Percentiles rank a stretch among this genome's conserved stretches.
Conservation (phyloP, 2,329 filamentous ascomycete genomes). For the Onygenales sp. region DNA sequence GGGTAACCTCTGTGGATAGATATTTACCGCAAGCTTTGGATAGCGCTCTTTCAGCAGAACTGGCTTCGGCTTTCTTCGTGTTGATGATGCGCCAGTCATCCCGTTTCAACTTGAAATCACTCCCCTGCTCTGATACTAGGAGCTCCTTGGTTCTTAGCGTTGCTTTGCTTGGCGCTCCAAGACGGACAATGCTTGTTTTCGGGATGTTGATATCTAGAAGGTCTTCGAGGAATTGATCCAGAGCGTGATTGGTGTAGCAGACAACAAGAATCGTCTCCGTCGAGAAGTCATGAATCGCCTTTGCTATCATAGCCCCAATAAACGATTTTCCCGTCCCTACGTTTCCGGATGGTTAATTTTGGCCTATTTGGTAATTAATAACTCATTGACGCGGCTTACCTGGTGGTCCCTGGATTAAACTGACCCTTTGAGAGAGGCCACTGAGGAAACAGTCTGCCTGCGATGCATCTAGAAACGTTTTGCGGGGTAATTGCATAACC, state of each 20-base stretch:
- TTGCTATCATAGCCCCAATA: constrained; percentile 55
- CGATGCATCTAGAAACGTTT: constrained; percentile 38
- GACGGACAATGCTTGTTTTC: constrained; percentile 43
- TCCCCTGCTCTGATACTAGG: constrained; percentile 35
- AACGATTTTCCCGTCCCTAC: constrained; percentile 67
- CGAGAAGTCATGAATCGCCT: constrained; percentile 44
- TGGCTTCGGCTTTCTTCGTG: constrained; percentile 27
- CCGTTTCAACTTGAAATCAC: constrained; percentile 21
- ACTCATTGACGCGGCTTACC: constrained; percentile 31
- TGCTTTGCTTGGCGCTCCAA: constrained; percentile 48
- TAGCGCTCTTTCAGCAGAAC: constrained; percentile 20
- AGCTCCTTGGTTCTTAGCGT: constrained; percentile 41
- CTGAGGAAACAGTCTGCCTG: constrained; percentile 48
- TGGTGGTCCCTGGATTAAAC: constrained; percentile 60
- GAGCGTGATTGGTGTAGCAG: constrained; percentile 59
- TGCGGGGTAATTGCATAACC: constrained; percentile 17
- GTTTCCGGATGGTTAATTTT: neutral
- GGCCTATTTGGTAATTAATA: constrained; percentile 20
- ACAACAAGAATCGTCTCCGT: constrained; percentile 50
- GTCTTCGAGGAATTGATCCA: constrained; percentile 59
- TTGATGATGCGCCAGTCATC: constrained; percentile 36
- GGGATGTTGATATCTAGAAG: constrained; percentile 51
- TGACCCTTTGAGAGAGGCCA: constrained; percentile 43
- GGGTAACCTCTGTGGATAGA: constrained; percentile 6
- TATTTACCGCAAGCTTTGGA: constrained; percentile 14